These are phyloP conservation scores for Fusarium newnesense DNA, from an alignment of 2,329 filamentous ascomycete species.

Conservation along the genomic window DNA sequence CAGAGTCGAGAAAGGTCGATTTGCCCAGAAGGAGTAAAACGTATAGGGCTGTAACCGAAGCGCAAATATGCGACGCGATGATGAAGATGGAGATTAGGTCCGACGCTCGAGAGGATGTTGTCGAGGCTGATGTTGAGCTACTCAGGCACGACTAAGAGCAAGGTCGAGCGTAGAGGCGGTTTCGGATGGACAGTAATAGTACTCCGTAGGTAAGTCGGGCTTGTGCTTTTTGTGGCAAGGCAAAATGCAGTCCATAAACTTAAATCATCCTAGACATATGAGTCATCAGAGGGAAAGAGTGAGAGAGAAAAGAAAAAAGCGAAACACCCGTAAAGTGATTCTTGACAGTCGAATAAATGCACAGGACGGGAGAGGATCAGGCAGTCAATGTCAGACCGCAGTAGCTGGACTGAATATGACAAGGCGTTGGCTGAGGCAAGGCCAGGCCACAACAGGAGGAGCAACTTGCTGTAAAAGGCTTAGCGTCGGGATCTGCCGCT, in stretches of 20 bases:
- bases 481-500: slow-evolving; percentile 39
- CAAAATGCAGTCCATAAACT: slow-evolving; percentile 15
- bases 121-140: slow-evolving; percentile 21
- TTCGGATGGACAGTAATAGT: slow-evolving; percentile 2
- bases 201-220: neutral
- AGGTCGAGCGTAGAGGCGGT: slow-evolving; percentile 7
- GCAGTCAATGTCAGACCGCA: slow-evolving; percentile 44
- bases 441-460: slow-evolving; percentile 36
- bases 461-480: slow-evolving; percentile 22
- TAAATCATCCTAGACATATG: slow-evolving; percentile 28
- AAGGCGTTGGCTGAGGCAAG: slow-evolving; percentile 42
- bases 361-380: slow-evolving; percentile 39
- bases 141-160: slow-evolving; percentile 8
- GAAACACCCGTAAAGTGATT: slow-evolving; percentile 25
- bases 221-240: neutral
- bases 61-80: neutral
- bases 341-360: slow-evolving; percentile 23
- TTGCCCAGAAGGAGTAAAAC: neutral
- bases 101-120: neutral
- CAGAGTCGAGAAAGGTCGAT: slow-evolving; percentile 14
- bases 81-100: neutral
- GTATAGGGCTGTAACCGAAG: neutral
- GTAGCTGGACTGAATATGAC: slow-evolving; percentile 37
- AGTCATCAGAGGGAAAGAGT: slow-evolving; percentile 33
- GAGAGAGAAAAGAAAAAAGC: slow-evolving; percentile 12